Conservation (phyloP, 2,329 filamentous ascomycete genomes). For the Fonsecaea erecta region DNA sequence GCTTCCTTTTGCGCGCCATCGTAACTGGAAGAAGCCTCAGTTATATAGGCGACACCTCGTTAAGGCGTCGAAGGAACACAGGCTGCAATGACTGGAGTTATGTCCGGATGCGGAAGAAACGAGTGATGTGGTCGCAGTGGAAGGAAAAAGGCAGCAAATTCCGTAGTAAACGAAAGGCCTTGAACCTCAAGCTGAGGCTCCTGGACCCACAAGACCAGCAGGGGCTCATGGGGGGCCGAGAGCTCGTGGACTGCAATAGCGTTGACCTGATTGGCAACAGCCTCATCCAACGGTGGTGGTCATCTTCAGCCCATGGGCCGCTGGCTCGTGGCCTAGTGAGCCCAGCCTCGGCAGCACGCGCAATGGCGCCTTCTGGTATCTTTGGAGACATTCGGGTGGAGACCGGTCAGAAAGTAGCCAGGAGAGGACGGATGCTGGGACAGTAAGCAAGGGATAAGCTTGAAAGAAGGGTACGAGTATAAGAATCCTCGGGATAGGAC, state of each 20-base stretch:
- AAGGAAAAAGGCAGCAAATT: constrained; percentile 16
- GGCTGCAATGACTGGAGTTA: constrained; percentile 3
- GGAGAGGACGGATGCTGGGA: not conserved
- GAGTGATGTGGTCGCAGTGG: constrained; percentile 8
- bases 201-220: constrained; percentile 12
- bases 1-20: constrained; percentile 27
- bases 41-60: constrained; percentile 25
- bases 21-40: constrained; percentile 6
- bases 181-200: constrained; percentile 33
- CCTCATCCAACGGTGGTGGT: not conserved
- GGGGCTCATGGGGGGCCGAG: constrained; percentile 23
- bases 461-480: constrained; percentile 2
- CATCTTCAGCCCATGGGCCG: constrained; percentile 21
- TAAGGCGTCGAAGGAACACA: constrained; percentile 17
- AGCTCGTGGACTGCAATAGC: constrained; percentile 20
- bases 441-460: constrained; percentile 18
- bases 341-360: constrained; percentile 16
- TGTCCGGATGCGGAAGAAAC: not conserved
- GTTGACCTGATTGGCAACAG: constrained; percentile 20
- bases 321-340: constrained; percentile 17
- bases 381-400: constrained; percentile 17
- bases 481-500: not conserved
- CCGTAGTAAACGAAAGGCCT: constrained; percentile 10
- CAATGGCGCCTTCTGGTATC: constrained; percentile 9
- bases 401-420: constrained; percentile 16